These are phyloP conservation scores for Fusarium metavorans DNA, from an alignment of 2,329 filamentous ascomycete genomes.

Conservation along the genomic window DNA sequence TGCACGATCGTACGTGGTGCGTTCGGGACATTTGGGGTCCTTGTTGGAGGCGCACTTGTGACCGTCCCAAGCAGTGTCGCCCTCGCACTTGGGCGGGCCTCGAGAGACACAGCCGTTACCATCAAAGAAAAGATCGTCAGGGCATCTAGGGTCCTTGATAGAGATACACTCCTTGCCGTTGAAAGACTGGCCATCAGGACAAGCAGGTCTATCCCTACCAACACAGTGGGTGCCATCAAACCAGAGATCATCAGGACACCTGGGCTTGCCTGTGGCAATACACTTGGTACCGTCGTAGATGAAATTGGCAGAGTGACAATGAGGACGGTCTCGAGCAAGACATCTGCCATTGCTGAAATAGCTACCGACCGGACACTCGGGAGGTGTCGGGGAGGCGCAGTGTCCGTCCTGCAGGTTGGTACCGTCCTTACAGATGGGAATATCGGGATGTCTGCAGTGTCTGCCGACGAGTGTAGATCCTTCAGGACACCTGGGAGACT, in stretches of 20 bases:
- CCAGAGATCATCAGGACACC: background rate
- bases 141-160: background rate
- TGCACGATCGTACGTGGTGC: background rate
- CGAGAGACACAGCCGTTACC: background rate
- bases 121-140: background rate
- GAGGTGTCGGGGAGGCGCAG: background rate
- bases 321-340: background rate
- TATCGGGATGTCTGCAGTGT: background rate
- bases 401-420: background rate
- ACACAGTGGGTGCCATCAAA: background rate
- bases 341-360: background rate
- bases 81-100: background rate
- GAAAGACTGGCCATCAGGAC: background rate
- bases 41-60: background rate
- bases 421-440: background rate
- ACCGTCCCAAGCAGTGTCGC: background rate
- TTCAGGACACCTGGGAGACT: background rate
- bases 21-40: background rate
- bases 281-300: background rate
- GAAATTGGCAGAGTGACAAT: background rate
- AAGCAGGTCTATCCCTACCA: background rate
- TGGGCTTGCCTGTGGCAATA: background rate
- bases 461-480: background rate
- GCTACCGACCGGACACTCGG: background rate
- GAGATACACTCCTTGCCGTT: background rate